Evolutionary conservation across 2,329 filamentous ascomycete species (phyloP).

Genomic region (Colletotrichum acutatum): DNA sequence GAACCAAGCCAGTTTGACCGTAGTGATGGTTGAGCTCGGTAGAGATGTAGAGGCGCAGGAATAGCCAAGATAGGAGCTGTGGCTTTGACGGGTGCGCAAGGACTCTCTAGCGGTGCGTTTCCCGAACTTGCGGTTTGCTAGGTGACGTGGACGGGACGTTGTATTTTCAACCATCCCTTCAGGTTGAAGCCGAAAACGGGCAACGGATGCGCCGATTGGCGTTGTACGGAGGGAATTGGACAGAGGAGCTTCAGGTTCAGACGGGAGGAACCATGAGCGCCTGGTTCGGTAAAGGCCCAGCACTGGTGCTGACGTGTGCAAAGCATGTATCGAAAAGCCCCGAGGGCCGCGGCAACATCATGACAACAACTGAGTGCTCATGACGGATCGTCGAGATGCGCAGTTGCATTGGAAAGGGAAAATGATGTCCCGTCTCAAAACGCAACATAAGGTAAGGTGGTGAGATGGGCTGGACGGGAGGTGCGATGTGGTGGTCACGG

Average conservation of each 20-base stretch:
- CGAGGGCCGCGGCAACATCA: neutral
- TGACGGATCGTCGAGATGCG: neutral
- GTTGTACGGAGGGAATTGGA: neutral
- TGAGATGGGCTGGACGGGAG: neutral
- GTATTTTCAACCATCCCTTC: neutral
- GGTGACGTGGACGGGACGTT: conserved; percentile 17
- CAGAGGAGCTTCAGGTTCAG: no score
- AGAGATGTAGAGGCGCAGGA: neutral
- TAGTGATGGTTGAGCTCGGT: conserved; percentile 4
- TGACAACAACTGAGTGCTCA: neutral
- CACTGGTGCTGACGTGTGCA: neutral
- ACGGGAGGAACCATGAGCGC: no score
- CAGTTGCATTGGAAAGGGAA: neutral
- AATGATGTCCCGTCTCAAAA: neutral
- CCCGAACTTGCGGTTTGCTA: neutral
- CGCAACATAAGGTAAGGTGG: neutral
- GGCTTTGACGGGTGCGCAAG: conserved; percentile 22
- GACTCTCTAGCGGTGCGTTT: conserved; percentile 2
- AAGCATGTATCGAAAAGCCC: neutral
- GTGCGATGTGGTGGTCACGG: neutral
- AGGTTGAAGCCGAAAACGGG: neutral
- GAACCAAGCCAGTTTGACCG: conserved; percentile 1
- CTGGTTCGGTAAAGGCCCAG: no score
- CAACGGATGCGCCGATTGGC: conserved; percentile 7
- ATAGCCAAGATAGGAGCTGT: neutral